Evolutionary conservation across 257 asterid genomes (phyloP).

Genomic region (Apocynum venetum): DNA sequence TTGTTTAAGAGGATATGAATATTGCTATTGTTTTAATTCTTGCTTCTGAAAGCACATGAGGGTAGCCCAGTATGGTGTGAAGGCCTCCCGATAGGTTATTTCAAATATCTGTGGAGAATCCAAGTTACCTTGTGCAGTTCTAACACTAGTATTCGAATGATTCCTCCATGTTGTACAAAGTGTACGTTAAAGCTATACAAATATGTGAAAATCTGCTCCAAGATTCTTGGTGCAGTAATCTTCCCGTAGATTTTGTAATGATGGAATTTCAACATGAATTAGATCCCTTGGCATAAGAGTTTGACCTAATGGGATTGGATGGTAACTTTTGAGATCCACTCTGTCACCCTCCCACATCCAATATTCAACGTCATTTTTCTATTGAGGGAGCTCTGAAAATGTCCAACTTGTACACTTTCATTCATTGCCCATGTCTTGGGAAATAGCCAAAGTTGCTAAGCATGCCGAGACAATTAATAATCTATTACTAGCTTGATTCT

Average conservation of each 20-base stretch:
- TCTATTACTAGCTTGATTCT: no score
- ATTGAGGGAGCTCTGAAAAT: background rate
- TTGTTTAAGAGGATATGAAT: no score
- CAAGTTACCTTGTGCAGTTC: background rate
- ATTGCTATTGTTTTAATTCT: no score
- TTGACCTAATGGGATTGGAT: background rate
- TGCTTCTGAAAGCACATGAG: no score
- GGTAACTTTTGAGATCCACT: background rate
- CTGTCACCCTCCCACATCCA: background rate
- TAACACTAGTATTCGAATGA: background rate
- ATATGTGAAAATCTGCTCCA: background rate
- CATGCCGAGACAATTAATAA: no score
- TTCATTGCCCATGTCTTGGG: no score
- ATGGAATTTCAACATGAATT: background rate
- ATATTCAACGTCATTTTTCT: no score
- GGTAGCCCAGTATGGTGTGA: no score
- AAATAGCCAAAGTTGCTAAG: no score
- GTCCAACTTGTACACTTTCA: background rate
- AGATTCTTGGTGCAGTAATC: background rate
- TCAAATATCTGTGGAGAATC: no score
- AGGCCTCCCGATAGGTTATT: no score
- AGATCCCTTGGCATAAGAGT: background rate
- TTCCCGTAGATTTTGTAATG: background rate
- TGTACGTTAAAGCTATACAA: background rate
- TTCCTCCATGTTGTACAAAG: background rate